phyloP scores from a whole-genome alignment of 2,329 filamentous ascomycete genomes.

The Colletotrichum sojae region DNA sequence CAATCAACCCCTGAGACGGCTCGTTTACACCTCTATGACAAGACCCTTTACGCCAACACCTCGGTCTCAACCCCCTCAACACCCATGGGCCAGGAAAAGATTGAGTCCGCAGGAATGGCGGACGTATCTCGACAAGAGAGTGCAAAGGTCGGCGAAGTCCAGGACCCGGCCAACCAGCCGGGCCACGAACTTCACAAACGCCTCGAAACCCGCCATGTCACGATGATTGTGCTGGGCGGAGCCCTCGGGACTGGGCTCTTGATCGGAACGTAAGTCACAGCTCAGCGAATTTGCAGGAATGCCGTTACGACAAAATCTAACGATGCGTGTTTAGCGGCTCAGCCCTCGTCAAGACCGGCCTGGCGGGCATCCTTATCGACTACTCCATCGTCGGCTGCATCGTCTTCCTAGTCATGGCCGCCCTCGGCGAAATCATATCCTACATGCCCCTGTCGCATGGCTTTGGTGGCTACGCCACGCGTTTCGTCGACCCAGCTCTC shows the following conservation, averaged over 20 bases:
- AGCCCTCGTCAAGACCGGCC: constrained; percentile 63
- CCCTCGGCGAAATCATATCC: constrained; percentile 52
- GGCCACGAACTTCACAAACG: constrained; percentile 38
- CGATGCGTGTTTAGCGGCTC: constrained; percentile 50
- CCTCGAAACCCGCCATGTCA: constrained; percentile 49
- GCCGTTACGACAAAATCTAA: background rate
- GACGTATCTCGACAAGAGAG: constrained; percentile 4
- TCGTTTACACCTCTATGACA: too few relatives aligned
- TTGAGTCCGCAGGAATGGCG: constrained; percentile 9
- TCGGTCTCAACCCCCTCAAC: too few relatives aligned
- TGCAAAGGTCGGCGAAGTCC: constrained; percentile 22
- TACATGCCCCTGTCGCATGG: constrained; percentile 52
- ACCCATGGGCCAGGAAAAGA: constrained; percentile 25
- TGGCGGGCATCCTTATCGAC: constrained; percentile 54
- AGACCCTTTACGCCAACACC: too few relatives aligned
- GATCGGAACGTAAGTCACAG: constrained; percentile 56
- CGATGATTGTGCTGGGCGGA: constrained; percentile 56
- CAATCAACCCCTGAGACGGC: too few relatives aligned
- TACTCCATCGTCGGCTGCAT: constrained; percentile 61
- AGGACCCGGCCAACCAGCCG: constrained; percentile 15
- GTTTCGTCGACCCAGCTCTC: constrained; percentile 67
- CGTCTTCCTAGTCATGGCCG: constrained; percentile 69
- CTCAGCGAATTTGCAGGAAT: background rate
- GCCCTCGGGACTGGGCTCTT: constrained; percentile 60
- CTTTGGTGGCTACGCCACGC: constrained; percentile 75